Evolutionary conservation across 2,329 filamentous ascomycete species (phyloP), one percentile per base, ranked within the genome.

Genomic region (Monilinia fructicola): DNA sequence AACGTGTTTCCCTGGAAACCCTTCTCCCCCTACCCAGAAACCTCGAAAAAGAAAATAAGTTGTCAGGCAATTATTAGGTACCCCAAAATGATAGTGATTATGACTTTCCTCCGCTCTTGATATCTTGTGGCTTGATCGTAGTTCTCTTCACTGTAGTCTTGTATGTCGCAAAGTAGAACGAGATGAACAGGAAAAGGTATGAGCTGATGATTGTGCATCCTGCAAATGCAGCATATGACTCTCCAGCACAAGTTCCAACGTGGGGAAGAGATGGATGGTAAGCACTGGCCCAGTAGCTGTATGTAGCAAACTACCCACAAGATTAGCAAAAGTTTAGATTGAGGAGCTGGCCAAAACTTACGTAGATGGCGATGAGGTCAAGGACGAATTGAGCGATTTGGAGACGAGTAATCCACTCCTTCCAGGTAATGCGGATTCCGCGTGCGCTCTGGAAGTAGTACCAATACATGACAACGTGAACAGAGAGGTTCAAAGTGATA

Each of bases 391-490:
- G 94, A 75, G 91, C 87, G 80, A 98, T 98, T 82, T 98, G 94
- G 77, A 97, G 90, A 77, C 93, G 91, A 74, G 94, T 98, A 78
- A 98, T 96, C 90, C 94, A 98, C 82, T 97, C 92, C 89, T 98
- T 98, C 94, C 94, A 98, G 93, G 93, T 97, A 81, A 97, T 95
- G 76, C 89, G 90, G 79, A 98, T 87, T 73, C 95, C 95, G 74
- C 94, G 92, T 65, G 94, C 93, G 77, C 92, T 94, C 85, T 98
- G 94, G 89, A 98, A 98, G 87, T 98, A 98, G 88, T 98, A 98
- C 93, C 93, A 97, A 89, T 98, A 98, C 94, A 98, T 98, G 78
- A 97, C 91, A 67, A 98, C 94, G 82, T 98, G 94, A 65, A 98
- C 94, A 70, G 87, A 87, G 76, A 98, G 82, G 85, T 98, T 98